Conservation (phyloP, 768 basidiomycete genomes). For the Calocybe cyanea region DNA sequence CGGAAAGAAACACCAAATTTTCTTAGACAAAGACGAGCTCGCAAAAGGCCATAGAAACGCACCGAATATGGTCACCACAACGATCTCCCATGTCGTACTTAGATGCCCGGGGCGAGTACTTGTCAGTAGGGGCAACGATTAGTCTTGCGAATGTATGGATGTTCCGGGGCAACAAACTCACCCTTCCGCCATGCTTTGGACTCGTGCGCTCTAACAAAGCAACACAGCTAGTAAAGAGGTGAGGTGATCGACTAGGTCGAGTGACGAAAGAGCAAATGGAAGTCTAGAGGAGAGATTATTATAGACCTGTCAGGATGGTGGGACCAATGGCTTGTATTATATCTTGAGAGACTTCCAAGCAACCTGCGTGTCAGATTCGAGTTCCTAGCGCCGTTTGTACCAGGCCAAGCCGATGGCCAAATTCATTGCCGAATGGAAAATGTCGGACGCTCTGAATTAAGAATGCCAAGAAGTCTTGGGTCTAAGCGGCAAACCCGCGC, state of each 20-base stretch:
- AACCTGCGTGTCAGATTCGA: constrained; percentile 15
- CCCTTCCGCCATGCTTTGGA: no score
- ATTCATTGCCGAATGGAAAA: constrained; percentile 1
- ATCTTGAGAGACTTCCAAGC: constrained; percentile 18
- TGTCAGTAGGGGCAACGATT: no score
- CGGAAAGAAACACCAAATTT: background rate
- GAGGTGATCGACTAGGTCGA: background rate
- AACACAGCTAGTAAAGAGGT: background rate
- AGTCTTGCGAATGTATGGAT: no score
- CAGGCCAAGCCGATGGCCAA: constrained; percentile 11
- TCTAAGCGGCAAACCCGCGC: constrained; percentile 9
- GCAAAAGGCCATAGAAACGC: constrained; percentile 10
- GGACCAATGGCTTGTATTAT: constrained; percentile 8
- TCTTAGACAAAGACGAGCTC: background rate
- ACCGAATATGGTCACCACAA: constrained; percentile 31
- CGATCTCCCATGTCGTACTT: constrained; percentile 34
- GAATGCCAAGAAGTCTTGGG: constrained; percentile 17
- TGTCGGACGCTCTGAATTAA: constrained; percentile 3
- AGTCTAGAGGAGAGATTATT: background rate
- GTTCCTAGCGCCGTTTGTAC: constrained; percentile 5
- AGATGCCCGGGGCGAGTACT: constrained; percentile 23
- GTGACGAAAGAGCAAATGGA: background rate
- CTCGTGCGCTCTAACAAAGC: no score
- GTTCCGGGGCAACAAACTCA: no score
- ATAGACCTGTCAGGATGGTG: constrained; percentile 1